A percentile compares a stretch with the other conserved stretches of the same genome.
These are phyloP conservation scores for Penicillium sp. DNA, from an alignment of 2,329 filamentous ascomycete species.

Conservation along the genomic window DNA sequence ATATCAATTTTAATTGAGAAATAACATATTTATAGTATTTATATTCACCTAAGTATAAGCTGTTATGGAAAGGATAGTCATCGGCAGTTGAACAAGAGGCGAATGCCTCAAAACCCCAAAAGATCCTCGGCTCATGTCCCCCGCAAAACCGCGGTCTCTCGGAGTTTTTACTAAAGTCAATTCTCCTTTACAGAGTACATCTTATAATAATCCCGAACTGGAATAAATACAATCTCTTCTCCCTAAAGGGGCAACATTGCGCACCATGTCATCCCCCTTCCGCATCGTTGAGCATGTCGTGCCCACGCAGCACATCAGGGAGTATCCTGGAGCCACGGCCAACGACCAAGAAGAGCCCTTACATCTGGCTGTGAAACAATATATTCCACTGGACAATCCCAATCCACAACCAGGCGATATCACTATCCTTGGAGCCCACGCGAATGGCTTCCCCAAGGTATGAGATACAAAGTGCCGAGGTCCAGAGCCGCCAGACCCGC, in stretches of 20 bases:
- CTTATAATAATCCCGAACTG: neutral
- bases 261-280: conserved; percentile 48
- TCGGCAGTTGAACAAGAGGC: conserved; percentile 4
- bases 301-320: conserved; percentile 73
- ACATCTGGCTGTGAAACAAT: conserved; percentile 78
- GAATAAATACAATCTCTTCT: conserved; percentile 21
- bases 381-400: conserved; percentile 70
- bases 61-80: neutral
- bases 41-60: neutral
- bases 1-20: neutral
- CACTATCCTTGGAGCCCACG: conserved; percentile 82
- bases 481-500: neutral
- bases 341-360: conserved; percentile 72
- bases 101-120: conserved; percentile 2
- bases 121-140: conserved; percentile 7
- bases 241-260: neutral
- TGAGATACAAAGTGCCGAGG: conserved; percentile 6
- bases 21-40: neutral
- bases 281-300: conserved; percentile 70
- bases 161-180: conserved; percentile 19
- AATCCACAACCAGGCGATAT: conserved; percentile 70
- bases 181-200: neutral
- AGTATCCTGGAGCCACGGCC: conserved; percentile 72
- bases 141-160: conserved; percentile 10
- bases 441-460: conserved; percentile 90